These are phyloP conservation scores for Acanthamoeba lenticulata DNA, from an alignment of 208 protist genomes.

Conservation along the genomic window DNA sequence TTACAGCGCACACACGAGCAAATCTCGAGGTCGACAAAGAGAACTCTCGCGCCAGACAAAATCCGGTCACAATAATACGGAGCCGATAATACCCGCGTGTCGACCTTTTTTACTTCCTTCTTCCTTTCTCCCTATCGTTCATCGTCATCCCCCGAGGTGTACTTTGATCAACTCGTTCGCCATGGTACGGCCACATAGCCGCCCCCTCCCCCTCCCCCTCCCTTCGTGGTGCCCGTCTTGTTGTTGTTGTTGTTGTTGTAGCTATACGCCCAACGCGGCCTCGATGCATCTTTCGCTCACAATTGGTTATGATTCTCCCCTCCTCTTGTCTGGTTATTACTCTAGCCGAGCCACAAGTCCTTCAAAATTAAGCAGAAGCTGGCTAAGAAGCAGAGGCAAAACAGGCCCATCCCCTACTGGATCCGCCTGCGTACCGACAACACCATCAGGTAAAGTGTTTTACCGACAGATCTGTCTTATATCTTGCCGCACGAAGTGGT, in stretches of 20 bases:
- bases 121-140: conserved; percentile 52
- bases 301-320: conserved; percentile 40
- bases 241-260: background rate
- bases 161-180: conserved; percentile 17
- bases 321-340: conserved; percentile 60
- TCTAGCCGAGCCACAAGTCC: conserved; percentile 88
- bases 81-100: background rate
- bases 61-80: background rate
- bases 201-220: background rate
- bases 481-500: background rate
- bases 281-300: background rate
- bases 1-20: background rate
- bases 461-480: too few relatives aligned
- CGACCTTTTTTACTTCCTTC: conserved; percentile 7
- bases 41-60: background rate
- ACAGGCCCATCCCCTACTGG: conserved; percentile 91
- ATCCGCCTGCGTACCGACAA: conserved; percentile 90
- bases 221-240: background rate
- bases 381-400: conserved; percentile 90
- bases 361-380: conserved; percentile 87
- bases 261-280: too few relatives aligned
- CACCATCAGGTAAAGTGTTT: conserved; percentile 85
- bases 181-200: background rate
- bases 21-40: background rate
- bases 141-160: conserved; percentile 28